A percentile compares a stretch with the other conserved stretches of the same genome.
These are phyloP conservation scores for Kondoa subrosea DNA, from an alignment of 768 basidiomycete genomes.

Conservation along the genomic window DNA sequence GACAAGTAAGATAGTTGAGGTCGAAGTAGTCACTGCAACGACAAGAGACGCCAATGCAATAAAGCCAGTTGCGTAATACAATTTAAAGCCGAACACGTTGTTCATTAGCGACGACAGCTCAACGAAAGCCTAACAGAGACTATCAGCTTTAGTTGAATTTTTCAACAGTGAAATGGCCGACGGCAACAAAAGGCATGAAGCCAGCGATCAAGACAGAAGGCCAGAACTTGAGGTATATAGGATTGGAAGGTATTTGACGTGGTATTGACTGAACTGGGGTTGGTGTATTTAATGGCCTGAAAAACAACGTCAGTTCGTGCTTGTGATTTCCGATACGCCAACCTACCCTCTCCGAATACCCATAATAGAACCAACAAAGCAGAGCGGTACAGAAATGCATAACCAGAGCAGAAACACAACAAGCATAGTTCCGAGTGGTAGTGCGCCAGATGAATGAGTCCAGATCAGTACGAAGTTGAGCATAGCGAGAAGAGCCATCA, in stretches of 20 bases:
- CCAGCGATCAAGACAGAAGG: slow-evolving; percentile 54
- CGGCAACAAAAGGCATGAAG: slow-evolving; percentile 48
- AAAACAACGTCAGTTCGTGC: too few relatives aligned
- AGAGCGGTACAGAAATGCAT: slow-evolving; percentile 79
- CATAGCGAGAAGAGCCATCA: slow-evolving; percentile 56
- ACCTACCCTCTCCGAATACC: slow-evolving; percentile 65
- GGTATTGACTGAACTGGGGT: slow-evolving; percentile 29
- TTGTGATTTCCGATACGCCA: too few relatives aligned
- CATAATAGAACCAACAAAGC: slow-evolving; percentile 65
- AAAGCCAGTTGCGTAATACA: slow-evolving; percentile 43
- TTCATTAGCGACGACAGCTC: slow-evolving; percentile 86
- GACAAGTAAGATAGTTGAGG: slow-evolving; percentile 27
- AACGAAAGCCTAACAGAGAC: slow-evolving; percentile 57
- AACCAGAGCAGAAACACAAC: slow-evolving; percentile 42
- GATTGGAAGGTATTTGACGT: slow-evolving; percentile 78
- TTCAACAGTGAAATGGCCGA: slow-evolving; percentile 28
- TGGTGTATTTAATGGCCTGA: too few relatives aligned
- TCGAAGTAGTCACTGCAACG: slow-evolving; percentile 62
- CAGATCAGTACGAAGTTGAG: slow-evolving; percentile 74
- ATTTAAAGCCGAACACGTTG: slow-evolving; percentile 57
- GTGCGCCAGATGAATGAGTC: slow-evolving; percentile 79
- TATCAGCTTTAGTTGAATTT: slow-evolving; percentile 32
- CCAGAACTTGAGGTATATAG: slow-evolving; percentile 29
- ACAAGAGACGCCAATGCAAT: slow-evolving; percentile 69
- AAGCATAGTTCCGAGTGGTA: slow-evolving; percentile 56